phyloP scores from a whole-genome alignment of 2,329 filamentous ascomycete species.

The Fusarium cicatricum region DNA sequence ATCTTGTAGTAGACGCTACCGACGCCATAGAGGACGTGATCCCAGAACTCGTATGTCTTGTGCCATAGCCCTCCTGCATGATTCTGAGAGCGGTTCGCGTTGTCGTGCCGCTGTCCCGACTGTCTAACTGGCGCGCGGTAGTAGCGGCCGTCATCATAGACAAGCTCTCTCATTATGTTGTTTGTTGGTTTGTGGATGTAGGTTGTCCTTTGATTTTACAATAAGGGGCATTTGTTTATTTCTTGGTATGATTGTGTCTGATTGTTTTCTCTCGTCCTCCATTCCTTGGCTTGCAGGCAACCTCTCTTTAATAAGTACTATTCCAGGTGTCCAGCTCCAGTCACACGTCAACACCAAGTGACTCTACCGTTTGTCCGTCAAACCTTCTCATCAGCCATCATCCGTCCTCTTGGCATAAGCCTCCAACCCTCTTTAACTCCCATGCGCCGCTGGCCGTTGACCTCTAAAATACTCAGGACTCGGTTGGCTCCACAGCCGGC shows the following conservation, averaged over 20 bases:
- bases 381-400: constrained; percentile 9
- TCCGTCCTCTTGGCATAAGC: constrained; percentile 7
- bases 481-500: constrained; percentile 21
- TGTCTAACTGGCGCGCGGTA: constrained; percentile 25
- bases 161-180: constrained; percentile 38
- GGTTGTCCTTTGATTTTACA: not conserved
- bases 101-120: constrained; percentile 19
- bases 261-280: not conserved
- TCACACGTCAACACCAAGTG: constrained; percentile 14
- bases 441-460: constrained; percentile 3
- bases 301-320: constrained; percentile 22
- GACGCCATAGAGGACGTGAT: constrained; percentile 50
- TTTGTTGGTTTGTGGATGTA: constrained; percentile 5
- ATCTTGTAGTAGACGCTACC: constrained; percentile 51
- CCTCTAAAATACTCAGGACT: constrained; percentile 19
- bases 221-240: not conserved
- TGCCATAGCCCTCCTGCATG: constrained; percentile 40
- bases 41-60: constrained; percentile 50
- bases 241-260: not conserved
- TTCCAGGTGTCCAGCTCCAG: not conserved
- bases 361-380: constrained; percentile 18
- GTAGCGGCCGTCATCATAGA: constrained; percentile 46
- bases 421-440: constrained; percentile 6
- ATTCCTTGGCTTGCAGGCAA: not conserved
- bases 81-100: constrained; percentile 14